Evolutionary conservation across 139 green algal species (phyloP).

Genomic region (Chlorella sp.): DNA sequence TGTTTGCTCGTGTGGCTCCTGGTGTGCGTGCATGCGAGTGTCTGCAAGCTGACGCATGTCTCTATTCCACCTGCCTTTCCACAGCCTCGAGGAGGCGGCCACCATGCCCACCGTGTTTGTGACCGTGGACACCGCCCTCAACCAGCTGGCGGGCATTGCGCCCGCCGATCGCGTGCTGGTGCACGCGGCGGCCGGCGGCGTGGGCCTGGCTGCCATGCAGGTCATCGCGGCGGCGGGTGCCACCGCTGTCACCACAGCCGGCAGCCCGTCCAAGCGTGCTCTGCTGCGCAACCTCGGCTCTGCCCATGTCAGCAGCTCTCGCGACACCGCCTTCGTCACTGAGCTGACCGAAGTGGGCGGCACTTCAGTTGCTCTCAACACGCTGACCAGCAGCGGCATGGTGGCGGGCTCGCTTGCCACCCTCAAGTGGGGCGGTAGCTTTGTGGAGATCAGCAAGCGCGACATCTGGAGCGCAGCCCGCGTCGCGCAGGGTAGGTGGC

Average conservation of each 20-base stretch:
- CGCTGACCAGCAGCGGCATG: conserved; percentile 89
- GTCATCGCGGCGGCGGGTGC: conserved; percentile 58
- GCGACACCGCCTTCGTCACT: conserved; percentile 65
- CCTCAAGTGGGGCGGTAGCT: conserved; percentile 60
- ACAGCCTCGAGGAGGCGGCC: conserved; percentile 72
- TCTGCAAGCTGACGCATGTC: background rate
- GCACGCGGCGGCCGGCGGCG: conserved; percentile 79
- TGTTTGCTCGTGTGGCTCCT: background rate
- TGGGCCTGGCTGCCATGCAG: conserved; percentile 79
- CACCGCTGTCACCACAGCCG: conserved; percentile 58
- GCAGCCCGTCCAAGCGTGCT: conserved; percentile 62
- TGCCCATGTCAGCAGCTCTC: conserved; percentile 50
- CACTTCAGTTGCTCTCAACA: conserved; percentile 74
- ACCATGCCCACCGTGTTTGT: conserved; percentile 86
- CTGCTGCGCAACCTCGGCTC: conserved; percentile 65
- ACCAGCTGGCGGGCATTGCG: conserved; percentile 10
- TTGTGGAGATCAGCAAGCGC: conserved; percentile 92
- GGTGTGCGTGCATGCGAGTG: background rate
- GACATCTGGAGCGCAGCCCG: conserved; percentile 81
- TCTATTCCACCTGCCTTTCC: conserved; percentile 11
- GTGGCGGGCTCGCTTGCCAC: conserved; percentile 71
- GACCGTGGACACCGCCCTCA: conserved; percentile 58
- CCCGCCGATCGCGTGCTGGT: conserved; percentile 63
- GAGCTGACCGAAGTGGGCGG: background rate
- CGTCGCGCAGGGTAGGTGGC: conserved; percentile 41